Base-by-base conservation (phyloP, 805 yeast species). In the Kregervanrija fluxuum region DNA sequence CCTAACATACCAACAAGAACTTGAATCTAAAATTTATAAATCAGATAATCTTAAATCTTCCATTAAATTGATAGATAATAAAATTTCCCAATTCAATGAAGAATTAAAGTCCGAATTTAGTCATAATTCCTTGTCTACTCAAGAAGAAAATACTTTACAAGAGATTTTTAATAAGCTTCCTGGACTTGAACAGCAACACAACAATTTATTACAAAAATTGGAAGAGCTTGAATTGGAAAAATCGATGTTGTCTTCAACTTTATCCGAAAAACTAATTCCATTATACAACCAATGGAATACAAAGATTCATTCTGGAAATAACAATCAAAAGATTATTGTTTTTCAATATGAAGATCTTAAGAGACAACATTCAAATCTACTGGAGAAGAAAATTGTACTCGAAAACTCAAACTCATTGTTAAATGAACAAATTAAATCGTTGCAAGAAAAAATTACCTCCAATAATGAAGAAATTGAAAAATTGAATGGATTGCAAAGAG, bases 61-160 rank as follows among this genome's bases (percentile, higher is more conserved):
- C 1, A 59, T 71, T n/a, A 63, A 53, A n/a, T 56, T 65, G 2
- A 49, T 65, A 11, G 48, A 51, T 10, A 64, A 64, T 5, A 79
- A 75, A 52, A 56, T 73, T 35, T 52, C 54, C 6, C 74, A 74
- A 12, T 74, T 69, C 43, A 50, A 63, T 17, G 48, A 55, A 1
- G 96, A 89, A 57, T 49, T 79, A 40, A 44, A 55, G 1, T 66
- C 80, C 4, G 70, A 70, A 1, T 87, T 88, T 54, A 66, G 73
- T 14, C 72, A 74, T 38, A 69, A 70, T 1, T 30, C 47, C 8
- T 61, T 88, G 35, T 64, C 80, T 0, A 46, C 55, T 0, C 71
- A 64, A 0, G 95, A 89, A 52, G 59, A 66, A 8, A 44, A 52
- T 1, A 66, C 64, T 15, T 59, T 85, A 15, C 50, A 61, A 3